These are phyloP conservation scores for Calonectria multiphialidica DNA, from an alignment of 2,329 filamentous ascomycete genomes.

Conservation along the genomic window DNA sequence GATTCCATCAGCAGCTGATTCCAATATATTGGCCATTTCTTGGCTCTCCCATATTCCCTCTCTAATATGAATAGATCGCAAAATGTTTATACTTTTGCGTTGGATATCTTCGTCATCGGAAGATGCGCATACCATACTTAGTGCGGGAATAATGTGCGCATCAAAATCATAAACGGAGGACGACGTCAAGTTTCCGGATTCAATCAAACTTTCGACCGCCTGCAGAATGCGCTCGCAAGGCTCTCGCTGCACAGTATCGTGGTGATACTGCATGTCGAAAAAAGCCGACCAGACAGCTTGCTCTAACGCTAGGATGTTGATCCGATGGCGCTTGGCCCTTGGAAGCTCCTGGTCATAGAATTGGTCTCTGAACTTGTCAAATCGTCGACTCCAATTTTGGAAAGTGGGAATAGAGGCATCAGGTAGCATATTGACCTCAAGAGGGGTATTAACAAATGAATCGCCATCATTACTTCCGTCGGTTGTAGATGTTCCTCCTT, in stretches of 20 bases:
- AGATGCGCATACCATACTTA: background rate
- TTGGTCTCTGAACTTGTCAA: background rate
- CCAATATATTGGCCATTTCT: background rate
- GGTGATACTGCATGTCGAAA: background rate
- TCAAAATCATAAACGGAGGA: background rate
- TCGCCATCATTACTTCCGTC: too few relatives aligned
- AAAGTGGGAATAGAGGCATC: background rate
- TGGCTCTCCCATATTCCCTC: background rate
- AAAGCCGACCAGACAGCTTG: background rate
- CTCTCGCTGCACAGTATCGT: background rate
- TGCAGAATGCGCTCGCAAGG: background rate
- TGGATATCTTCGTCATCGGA: background rate
- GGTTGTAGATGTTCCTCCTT: too few relatives aligned
- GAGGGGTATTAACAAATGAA: too few relatives aligned
- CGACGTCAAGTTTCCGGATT: background rate
- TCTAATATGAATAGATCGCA: background rate
- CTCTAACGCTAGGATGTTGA: background rate
- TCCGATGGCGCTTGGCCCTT: background rate
- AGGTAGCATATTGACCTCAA: background rate
- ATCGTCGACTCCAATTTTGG: background rate
- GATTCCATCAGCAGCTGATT: background rate
- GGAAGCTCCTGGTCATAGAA: background rate
- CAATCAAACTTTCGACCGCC: background rate
- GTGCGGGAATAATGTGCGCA: background rate
- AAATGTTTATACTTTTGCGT: background rate